phyloP scores from a whole-genome alignment of 2,329 filamentous ascomycete genomes.

The Lizonia empirigonia region DNA sequence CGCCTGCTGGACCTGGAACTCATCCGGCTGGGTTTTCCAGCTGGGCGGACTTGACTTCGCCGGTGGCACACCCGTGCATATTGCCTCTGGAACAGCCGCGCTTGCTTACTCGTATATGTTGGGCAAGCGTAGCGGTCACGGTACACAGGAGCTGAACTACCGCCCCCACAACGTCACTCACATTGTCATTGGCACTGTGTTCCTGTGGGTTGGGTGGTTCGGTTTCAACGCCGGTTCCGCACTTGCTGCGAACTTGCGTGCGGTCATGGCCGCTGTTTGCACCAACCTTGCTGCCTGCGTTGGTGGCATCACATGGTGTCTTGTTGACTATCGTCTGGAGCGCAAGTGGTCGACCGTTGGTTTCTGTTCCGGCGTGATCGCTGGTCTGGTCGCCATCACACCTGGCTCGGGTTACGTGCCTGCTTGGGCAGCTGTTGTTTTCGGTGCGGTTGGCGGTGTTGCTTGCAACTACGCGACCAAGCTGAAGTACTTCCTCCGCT shows the following conservation, averaged over 20 bases:
- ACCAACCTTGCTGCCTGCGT: slow-evolving; percentile 85
- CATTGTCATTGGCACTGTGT: slow-evolving; percentile 89
- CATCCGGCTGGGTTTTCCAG: slow-evolving; percentile 76
- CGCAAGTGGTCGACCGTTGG: slow-evolving; percentile 92
- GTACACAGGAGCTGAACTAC: slow-evolving; percentile 87
- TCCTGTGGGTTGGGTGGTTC: slow-evolving; percentile 95
- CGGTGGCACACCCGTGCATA: slow-evolving; percentile 88
- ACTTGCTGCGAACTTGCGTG: slow-evolving; percentile 78
- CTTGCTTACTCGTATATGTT: slow-evolving; percentile 92
- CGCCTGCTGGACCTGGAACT: slow-evolving; percentile 95
- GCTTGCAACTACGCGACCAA: slow-evolving; percentile 91
- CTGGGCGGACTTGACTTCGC: slow-evolving; percentile 88
- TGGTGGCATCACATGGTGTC: slow-evolving; percentile 86
- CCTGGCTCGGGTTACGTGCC: slow-evolving; percentile 87
- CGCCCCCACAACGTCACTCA: slow-evolving; percentile 92
- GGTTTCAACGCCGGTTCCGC: slow-evolving; percentile 92
- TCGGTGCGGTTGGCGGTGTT: slow-evolving; percentile 74
- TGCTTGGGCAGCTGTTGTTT: slow-evolving; percentile 81
- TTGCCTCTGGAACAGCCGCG: slow-evolving; percentile 79
- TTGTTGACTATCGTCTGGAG: slow-evolving; percentile 87
- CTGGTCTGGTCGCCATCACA: slow-evolving; percentile 85
- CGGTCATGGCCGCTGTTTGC: slow-evolving; percentile 83
- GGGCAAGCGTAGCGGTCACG: slow-evolving; percentile 82
- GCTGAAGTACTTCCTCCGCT: slow-evolving; percentile 79
- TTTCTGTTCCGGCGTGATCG: slow-evolving; percentile 89